A percentile compares a stretch with the other conserved stretches of the same genome.
Conservation (phyloP, 331 rosid species). For the Acacia pycnantha region DNA sequence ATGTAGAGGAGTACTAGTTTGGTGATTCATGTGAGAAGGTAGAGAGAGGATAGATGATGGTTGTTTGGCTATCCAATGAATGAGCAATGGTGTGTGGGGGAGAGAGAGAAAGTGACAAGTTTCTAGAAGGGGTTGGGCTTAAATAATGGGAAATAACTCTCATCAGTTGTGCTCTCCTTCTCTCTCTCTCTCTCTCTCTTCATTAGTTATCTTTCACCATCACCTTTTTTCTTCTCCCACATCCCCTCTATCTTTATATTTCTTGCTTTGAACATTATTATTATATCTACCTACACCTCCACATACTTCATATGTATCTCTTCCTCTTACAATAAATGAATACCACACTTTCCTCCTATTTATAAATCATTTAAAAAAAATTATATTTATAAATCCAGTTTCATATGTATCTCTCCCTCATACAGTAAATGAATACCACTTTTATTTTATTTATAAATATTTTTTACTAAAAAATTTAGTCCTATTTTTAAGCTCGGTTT, state of each 20-base stretch:
- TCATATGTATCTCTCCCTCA: no score
- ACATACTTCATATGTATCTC: background rate
- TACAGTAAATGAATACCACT: no score
- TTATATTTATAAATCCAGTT: no score
- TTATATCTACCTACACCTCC: background rate
- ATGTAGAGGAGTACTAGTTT: slow-evolving; percentile 42
- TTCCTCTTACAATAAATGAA: background rate
- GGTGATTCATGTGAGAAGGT: slow-evolving; percentile 50
- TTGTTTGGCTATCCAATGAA: background rate
- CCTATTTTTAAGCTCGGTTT: no score
- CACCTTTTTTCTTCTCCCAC: background rate
- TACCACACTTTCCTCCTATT: no score
- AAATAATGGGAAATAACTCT: background rate
- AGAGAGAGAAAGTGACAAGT: slow-evolving; percentile 19
- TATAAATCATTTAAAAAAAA: no score
- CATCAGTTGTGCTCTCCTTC: no score
- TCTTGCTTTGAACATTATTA: background rate
- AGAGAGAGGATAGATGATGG: slow-evolving; percentile 42
- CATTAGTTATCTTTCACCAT: background rate
- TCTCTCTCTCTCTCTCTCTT: slow-evolving; percentile 40
- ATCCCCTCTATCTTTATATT: background rate
- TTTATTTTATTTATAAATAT: no score
- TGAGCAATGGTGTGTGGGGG: slow-evolving; percentile 44
- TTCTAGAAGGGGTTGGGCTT: slow-evolving; percentile 79
- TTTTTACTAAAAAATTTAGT: no score